phyloP scores from a whole-genome alignment of 2,329 filamentous ascomycete species.

The Beauveria sp. region DNA sequence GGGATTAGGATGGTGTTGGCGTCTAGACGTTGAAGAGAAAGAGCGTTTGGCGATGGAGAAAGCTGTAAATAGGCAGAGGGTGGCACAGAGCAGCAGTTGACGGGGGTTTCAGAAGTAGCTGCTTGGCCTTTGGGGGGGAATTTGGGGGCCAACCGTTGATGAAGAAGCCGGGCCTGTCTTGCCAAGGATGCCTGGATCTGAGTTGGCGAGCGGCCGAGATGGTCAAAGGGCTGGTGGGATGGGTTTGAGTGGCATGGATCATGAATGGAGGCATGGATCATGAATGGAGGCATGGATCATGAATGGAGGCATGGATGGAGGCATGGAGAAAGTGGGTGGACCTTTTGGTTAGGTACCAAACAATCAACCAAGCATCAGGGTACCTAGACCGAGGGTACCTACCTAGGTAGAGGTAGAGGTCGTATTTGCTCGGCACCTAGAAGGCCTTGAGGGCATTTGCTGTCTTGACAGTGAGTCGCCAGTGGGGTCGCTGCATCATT shows the following conservation, averaged over 20 bases:
- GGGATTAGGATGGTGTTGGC: neutral
- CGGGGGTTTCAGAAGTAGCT: too few relatives aligned
- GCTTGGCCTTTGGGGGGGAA: too few relatives aligned
- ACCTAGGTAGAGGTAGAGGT: too few relatives aligned
- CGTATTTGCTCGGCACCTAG: too few relatives aligned
- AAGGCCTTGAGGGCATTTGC: too few relatives aligned
- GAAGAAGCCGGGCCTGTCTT: neutral
- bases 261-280: neutral
- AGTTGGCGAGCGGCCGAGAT: slow-evolving; percentile 7
- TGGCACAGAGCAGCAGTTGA: neutral
- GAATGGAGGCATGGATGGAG: neutral
- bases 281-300: neutral
- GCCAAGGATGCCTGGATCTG: slow-evolving; percentile 10
- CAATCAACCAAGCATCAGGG: too few relatives aligned
- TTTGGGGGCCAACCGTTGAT: slow-evolving; percentile 4
- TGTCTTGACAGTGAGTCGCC: too few relatives aligned
- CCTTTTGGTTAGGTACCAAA: neutral
- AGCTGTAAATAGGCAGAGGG: neutral
- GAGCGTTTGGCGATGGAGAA: neutral
- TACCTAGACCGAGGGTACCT: too few relatives aligned
- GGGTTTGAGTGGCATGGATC: neutral
- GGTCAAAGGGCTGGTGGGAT: neutral
- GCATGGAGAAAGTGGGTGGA: neutral
- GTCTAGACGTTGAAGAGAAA: neutral
- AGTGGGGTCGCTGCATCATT: neutral